Conservation (phyloP, 176 grass and related monocot genomes). For the Calamus simplicifolius region DNA sequence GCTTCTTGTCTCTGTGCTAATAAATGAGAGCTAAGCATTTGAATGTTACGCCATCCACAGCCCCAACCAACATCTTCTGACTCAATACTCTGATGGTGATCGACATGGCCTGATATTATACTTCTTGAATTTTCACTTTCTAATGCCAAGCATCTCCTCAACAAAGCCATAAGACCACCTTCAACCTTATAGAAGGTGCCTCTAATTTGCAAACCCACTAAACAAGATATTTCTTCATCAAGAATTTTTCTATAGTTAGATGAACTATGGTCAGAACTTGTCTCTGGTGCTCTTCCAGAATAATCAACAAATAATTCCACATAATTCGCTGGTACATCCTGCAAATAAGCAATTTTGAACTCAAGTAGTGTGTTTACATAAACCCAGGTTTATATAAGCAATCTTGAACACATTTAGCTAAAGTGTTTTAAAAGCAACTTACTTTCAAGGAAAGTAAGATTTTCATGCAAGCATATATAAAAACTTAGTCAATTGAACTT, state of each 20-base stretch:
- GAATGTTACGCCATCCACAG: slow-evolving; percentile 95
- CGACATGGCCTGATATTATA: slow-evolving; percentile 55
- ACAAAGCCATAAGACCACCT: slow-evolving; percentile 52
- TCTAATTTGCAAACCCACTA: slow-evolving; percentile 39
- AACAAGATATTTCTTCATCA: slow-evolving; percentile 36
- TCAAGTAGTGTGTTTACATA: slow-evolving; percentile 5
- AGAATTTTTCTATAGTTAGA: slow-evolving; percentile 8
- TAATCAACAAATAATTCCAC: slow-evolving; percentile 7
- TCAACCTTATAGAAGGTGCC: slow-evolving; percentile 42
- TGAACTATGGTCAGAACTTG: slow-evolving; percentile 11
- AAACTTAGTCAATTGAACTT: too few relatives aligned
- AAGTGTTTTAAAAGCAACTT: background rate
- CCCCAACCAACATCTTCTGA: slow-evolving; percentile 91
- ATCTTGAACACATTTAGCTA: background rate
- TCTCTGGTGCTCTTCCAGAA: slow-evolving; percentile 21
- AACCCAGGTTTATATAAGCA: background rate
- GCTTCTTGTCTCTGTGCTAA: slow-evolving; percentile 48
- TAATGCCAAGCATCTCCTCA: slow-evolving; percentile 52
- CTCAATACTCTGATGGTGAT: slow-evolving; percentile 68
- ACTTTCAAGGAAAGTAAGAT: too few relatives aligned
- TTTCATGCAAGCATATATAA: too few relatives aligned
- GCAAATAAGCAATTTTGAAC: slow-evolving; percentile 15
- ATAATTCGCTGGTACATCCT: slow-evolving; percentile 27
- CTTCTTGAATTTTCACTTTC: slow-evolving; percentile 41
- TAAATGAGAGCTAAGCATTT: slow-evolving; percentile 81